Conservation (phyloP, 78 protist species). For the Anaeramoeba flamelloides region DNA sequence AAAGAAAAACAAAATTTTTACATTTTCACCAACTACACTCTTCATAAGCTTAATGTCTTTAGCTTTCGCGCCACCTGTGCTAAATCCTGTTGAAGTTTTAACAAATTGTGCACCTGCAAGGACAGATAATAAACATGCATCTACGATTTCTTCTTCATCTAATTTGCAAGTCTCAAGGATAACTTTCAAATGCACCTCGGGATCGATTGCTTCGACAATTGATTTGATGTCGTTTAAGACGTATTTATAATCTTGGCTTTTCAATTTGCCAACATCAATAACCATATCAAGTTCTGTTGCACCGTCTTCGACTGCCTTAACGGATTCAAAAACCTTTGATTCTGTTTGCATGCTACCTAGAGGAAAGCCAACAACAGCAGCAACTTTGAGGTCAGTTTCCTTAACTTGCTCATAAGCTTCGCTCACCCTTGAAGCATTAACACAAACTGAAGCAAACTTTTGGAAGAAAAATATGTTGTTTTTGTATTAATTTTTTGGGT, state of each 20-base stretch:
- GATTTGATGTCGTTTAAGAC: slow-evolving; percentile 25
- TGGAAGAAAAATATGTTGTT: too few relatives aligned
- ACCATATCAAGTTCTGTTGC: slow-evolving; percentile 54
- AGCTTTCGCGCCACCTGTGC: slow-evolving; percentile 26
- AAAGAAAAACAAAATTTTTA: too few relatives aligned
- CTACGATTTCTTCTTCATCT: slow-evolving; percentile 17
- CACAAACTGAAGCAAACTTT: slow-evolving; percentile 42
- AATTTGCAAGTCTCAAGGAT: slow-evolving; percentile 44
- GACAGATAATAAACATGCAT: slow-evolving; percentile 19
- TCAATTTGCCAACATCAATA: slow-evolving; percentile 21
- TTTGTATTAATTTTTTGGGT: too few relatives aligned
- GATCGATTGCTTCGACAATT: slow-evolving; percentile 9
- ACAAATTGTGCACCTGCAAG: slow-evolving; percentile 42
- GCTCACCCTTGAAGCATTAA: slow-evolving; percentile 28
- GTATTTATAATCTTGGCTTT: slow-evolving; percentile 5
- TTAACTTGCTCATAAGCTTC: not conserved
- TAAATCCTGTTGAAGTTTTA: slow-evolving; percentile 57
- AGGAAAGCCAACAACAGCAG: slow-evolving; percentile 50
- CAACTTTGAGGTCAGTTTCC: slow-evolving; percentile 15
- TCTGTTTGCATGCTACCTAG: slow-evolving; percentile 34
- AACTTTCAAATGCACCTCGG: slow-evolving; percentile 28
- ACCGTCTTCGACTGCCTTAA: slow-evolving; percentile 18
- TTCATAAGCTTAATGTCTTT: slow-evolving; percentile 27
- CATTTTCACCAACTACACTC: slow-evolving; percentile 14
- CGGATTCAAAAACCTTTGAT: slow-evolving; percentile 32